A percentile compares a stretch with the other conserved stretches of the same genome.
Conservation (phyloP, 768 basidiomycete species). For the Collybiopsis luxurians region DNA sequence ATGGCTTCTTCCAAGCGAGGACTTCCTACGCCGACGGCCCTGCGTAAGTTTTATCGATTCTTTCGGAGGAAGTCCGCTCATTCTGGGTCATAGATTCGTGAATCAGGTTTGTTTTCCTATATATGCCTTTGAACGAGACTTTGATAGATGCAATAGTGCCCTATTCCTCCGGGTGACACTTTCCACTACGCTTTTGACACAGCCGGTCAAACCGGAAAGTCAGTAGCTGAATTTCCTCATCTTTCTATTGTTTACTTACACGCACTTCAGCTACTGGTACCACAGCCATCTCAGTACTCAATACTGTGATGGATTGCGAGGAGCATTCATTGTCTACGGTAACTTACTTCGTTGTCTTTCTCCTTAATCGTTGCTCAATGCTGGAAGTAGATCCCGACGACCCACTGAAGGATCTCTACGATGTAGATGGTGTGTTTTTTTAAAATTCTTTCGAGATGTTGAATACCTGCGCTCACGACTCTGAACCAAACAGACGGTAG, state of each 20-base stretch:
- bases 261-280: conserved; percentile 19
- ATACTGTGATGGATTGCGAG: conserved; percentile 46
- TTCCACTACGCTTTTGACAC: conserved; percentile 27
- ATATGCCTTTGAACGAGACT: not conserved
- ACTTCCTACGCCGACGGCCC: conserved; percentile 23
- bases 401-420: conserved; percentile 28
- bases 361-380: not conserved
- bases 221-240: not conserved
- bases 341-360: not conserved
- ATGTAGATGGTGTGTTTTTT: conserved; percentile 26
- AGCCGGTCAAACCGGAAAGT: conserved; percentile 31
- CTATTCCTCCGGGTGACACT: conserved; percentile 22
- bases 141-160: conserved; percentile 18
- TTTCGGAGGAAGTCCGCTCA: not conserved
- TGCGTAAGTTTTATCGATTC: conserved; percentile 7
- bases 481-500: conserved; percentile 20
- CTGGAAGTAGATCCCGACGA: conserved; percentile 27
- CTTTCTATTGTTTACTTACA: not conserved
- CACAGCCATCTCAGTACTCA: conserved; percentile 36
- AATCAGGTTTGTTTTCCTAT: not conserved
- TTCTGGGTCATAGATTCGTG: not conserved
- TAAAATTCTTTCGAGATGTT: not conserved
- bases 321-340: conserved; percentile 31
- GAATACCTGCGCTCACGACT: too few relatives aligned
- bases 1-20: conserved; percentile 19